Base-by-base conservation (phyloP, 108 stramenopile genomes). In the Cyclotella choctawhatcheeana region DNA sequence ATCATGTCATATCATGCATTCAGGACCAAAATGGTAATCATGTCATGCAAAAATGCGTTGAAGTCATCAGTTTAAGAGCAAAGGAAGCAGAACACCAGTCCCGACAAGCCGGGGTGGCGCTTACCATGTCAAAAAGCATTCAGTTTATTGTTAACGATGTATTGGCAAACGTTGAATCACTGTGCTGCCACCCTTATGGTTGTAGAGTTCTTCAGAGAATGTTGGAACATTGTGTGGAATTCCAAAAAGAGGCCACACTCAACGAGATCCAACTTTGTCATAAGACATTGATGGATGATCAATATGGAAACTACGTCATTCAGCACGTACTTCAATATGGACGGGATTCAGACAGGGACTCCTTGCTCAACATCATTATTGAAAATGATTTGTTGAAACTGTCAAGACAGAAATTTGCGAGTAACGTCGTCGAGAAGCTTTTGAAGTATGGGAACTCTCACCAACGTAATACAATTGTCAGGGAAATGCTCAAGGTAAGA, bases 11-110 rank as follows among this genome's bases (percentile, higher is more conserved):
- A 48, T 84, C 80, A 53, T 97, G 95, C 67, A 96, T 98, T 27
- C 97, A 97, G 52, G 98, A 98, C 69, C 96, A 97, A 66, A 97
- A 98, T 68, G 98, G 97, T 10, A 98, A 98, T 79, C 98, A 98
- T 73, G 98, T 98, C 16, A 96, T 97, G 65, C 98, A 98, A 73
- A 98, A 98, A 71, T 92, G 93, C 69, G 88, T 98, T 51, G 96
- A 98, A 79, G 90, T 94, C 2, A 86, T 93, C 74, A 86, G 88
- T 55, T 44, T 66, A 10, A 82, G 73, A 34, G 82, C 90, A 1
- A 93, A 86, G 59, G 85, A 81, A 40, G 80, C 87, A 21, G 79
- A 82, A 21, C 74, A 16, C 3, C 79, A 70, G 37, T 60, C 63
- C 12, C 63, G 69, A 17, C 58, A 64, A 56, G 60, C 25, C 35